Evolutionary conservation across 2,329 filamentous ascomycete species (phyloP), one percentile per base, ranked within the genome.

Genomic region (Hortaea sp.): DNA sequence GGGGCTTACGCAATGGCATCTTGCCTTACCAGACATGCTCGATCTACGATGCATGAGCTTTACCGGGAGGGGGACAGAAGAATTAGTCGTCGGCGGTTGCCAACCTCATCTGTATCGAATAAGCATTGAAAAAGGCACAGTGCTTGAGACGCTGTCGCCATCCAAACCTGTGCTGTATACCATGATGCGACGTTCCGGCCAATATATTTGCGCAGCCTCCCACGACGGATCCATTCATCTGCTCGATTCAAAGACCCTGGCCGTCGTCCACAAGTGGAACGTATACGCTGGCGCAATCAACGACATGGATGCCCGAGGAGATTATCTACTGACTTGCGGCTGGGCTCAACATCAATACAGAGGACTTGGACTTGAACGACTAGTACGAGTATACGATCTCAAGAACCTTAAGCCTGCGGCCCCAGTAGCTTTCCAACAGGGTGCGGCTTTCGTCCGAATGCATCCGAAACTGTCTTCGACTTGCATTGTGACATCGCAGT

Each of bases 221-320:
- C 80, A 82, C 52, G 82, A 74, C 39, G 92, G 92, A 39, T 78
- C 79, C 12, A 84, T 98, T 41, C 83, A 97, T 65, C 82, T 95
- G 29, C 74, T 98, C 20, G 90, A 95, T 60, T 79, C 89, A 1
- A 72, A 79, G 45, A 86, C 76, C 46, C 85, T 94, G 59, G 77
- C 79, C 38, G 76, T 95, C 5, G 73, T 92, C 55, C 94, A 90
- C 63, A 80, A 79, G 7, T 98, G 92, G 85, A 87, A 87, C 62
- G 88, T 90, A 0, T 92, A 98, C 62, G 83, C 84, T 1, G 85
- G 87, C 6, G 79, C 82, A 43, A 86, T 98, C 63, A 95, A 88
- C 64, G 90, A 97, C 64, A 95, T 98, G 86, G 92, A 98, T 69
- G 88, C 89, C 6, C 86, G 92, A 61, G 87, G 92, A 60, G 90